Percentiles rank a stretch among this genome's conserved stretches.
These are phyloP conservation scores for Trichothecium roseum DNA, from an alignment of 2,329 filamentous ascomycete genomes.

Conservation along the genomic window DNA sequence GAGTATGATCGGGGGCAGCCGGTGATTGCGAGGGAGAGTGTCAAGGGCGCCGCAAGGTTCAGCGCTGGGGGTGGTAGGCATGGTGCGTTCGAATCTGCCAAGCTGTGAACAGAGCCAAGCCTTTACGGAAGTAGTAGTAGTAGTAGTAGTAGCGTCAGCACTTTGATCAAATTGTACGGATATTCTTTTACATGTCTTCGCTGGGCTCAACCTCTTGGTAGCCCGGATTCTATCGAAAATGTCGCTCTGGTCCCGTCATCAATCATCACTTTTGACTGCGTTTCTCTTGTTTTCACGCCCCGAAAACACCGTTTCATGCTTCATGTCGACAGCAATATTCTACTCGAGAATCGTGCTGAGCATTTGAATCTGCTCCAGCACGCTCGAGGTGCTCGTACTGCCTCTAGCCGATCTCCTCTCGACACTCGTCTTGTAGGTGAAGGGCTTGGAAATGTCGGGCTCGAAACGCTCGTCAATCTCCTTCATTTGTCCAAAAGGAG, in stretches of 20 bases:
- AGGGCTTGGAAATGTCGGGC: conserved; percentile 52
- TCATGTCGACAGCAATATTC: no score
- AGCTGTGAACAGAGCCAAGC: conserved; percentile 1
- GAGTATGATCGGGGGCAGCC: conserved; percentile 34
- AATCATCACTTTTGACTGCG: no score
- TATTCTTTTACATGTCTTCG: no score
- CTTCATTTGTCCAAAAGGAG: conserved; percentile 57
- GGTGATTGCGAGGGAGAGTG: conserved; percentile 31
- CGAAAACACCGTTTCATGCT: no score
- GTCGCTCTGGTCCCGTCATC: no score
- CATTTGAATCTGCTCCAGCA: conserved; percentile 48
- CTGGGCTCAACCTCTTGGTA: no score
- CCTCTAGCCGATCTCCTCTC: conserved; percentile 59
- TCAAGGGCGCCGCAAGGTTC: conserved; percentile 13
- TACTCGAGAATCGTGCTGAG: conserved; percentile 21
- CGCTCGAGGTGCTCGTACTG: conserved; percentile 58
- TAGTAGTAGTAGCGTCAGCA: no score
- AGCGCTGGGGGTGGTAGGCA: conserved; percentile 4
- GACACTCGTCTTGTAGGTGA: conserved; percentile 64
- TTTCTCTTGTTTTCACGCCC: no score
- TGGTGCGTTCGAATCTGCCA: conserved; percentile 3
- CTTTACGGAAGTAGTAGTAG: no score
- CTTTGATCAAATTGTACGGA: no score
- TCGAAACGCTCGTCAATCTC: conserved; percentile 58
- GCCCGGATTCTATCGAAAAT: no score